These are phyloP conservation scores for Termitomyces sp. DNA, from an alignment of 768 basidiomycete genomes.

Conservation along the genomic window DNA sequence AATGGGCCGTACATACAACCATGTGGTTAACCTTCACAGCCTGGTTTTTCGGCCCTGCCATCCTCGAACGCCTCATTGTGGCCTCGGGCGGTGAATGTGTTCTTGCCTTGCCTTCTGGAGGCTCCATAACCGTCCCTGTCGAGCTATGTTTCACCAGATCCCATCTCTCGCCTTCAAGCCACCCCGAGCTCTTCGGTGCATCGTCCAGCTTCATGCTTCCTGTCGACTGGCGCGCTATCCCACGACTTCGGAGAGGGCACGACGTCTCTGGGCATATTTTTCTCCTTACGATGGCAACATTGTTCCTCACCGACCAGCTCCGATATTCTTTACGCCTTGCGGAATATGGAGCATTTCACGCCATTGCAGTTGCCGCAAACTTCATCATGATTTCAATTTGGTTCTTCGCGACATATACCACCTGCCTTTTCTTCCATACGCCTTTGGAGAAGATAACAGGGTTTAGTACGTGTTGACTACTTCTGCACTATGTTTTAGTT, in stretches of 20 bases:
- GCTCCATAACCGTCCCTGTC: constrained; percentile 44
- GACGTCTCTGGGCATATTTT: constrained; percentile 95
- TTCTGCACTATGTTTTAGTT: not conserved
- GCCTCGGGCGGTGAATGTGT: constrained; percentile 76
- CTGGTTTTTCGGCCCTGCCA: constrained; percentile 87
- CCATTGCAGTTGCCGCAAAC: constrained; percentile 40
- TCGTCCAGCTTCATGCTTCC: constrained; percentile 30
- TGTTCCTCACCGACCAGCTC: constrained; percentile 79
- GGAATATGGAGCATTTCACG: constrained; percentile 40
- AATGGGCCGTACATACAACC: constrained; percentile 54
- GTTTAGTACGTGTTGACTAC: constrained; percentile 50
- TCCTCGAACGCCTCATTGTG: constrained; percentile 61
- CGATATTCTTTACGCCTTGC: constrained; percentile 40
- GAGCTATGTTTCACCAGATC: constrained; percentile 51
- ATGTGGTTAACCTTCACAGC: constrained; percentile 72
- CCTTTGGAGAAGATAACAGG: constrained; percentile 86
- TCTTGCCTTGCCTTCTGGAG: constrained; percentile 54
- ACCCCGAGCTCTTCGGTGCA: constrained; percentile 57
- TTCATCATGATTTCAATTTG: constrained; percentile 52
- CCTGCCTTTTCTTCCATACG: constrained; percentile 87
- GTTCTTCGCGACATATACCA: constrained; percentile 73
- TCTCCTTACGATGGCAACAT: constrained; percentile 70
- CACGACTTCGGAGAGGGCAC: constrained; percentile 75
- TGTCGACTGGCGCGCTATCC: constrained; percentile 40
- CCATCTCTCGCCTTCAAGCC: constrained; percentile 50